Evolutionary conservation across 2,329 filamentous ascomycete species (phyloP), one percentile per base, ranked within the genome.

Genomic region (Ramichloridium luteum): DNA sequence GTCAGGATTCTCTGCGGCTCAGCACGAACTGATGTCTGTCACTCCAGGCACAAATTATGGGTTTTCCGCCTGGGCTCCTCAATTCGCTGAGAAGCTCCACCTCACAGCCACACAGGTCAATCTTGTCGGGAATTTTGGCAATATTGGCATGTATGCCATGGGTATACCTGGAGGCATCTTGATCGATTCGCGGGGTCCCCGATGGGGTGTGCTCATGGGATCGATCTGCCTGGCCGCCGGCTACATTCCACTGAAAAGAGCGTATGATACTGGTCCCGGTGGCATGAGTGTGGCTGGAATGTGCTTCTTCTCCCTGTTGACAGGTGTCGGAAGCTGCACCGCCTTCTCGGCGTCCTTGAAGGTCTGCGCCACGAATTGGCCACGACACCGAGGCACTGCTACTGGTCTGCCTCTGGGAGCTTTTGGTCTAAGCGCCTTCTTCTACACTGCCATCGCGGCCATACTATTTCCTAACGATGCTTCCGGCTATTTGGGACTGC

Each of bases 31-130:
- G 30, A 59, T 86, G 37, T 86, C 85, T 43, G 86, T 85, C 47
- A 62, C 83, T 36, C 82, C 84, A 33, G 84, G 11, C 31, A 23
- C 37, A 30, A 52, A 94, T 84, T 96, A 98, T 72, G 88, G 86
- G 53, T 98, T 94, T 60, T 94, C 85, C 34, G 88, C 88, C 59
- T 98, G 90, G 86, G 85, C 83, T 10, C 90, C 90, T 13, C 86
- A 94, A 59, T 94, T 94, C 53, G 85, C 86, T 30, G 77, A 92
- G 50, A 77, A 73, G 46, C 67, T 98, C 47, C 76, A 80, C 53
- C 72, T 96, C 39, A 85, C 85, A 10, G 80, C 90, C n/a, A 96
- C 88, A 3, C 70, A 94, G 57, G 85, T 75, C 58, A 96, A 98
- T 58, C 59, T 96, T 44, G 86, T 98, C 52, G 64, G 65, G 26